phyloP scores from a whole-genome alignment of 164 flowering plant genomes.

The Chloranthus sessilifolius region DNA sequence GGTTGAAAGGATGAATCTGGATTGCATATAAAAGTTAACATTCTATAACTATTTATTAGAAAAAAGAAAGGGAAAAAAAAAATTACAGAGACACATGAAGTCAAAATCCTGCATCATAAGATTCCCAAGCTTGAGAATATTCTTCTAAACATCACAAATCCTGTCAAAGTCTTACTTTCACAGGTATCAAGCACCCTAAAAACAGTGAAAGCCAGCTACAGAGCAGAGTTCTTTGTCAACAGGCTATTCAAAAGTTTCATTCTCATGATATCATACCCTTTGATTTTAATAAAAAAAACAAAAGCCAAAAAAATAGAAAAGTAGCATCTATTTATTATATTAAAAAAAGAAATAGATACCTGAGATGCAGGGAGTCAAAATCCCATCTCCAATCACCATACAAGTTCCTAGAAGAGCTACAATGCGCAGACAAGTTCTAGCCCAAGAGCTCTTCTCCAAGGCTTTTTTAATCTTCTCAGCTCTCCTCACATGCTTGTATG shows the following conservation, averaged over 20 bases:
- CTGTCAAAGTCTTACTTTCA: neutral
- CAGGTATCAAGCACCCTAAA: neutral
- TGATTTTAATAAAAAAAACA: neutral
- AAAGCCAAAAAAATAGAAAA: neutral
- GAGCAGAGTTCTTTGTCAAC: too few species aligned
- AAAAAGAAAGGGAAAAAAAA: too few species aligned
- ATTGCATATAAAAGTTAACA: too few species aligned
- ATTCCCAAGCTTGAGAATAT: too few species aligned
- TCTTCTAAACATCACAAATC: neutral
- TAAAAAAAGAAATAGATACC: conserved; percentile 7
- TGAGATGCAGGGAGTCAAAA: conserved; percentile 25
- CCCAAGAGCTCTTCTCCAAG: conserved; percentile 12
- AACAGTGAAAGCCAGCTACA: too few species aligned
- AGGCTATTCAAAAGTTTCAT: too few species aligned
- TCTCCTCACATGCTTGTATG: conserved; percentile 14
- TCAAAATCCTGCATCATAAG: too few species aligned
- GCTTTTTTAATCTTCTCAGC: conserved; percentile 18
- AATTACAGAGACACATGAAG: too few species aligned
- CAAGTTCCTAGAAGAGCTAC: conserved; percentile 21
- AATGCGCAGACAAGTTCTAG: conserved; percentile 4
- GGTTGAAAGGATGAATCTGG: too few species aligned
- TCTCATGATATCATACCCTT: neutral
- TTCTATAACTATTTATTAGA: too few species aligned
- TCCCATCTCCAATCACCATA: conserved; percentile 27
- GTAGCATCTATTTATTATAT: neutral